Evolutionary conservation across 2,329 filamentous ascomycete species (phyloP), one percentile per base, ranked within the genome.

Genomic region (Neonectria ditissima): DNA sequence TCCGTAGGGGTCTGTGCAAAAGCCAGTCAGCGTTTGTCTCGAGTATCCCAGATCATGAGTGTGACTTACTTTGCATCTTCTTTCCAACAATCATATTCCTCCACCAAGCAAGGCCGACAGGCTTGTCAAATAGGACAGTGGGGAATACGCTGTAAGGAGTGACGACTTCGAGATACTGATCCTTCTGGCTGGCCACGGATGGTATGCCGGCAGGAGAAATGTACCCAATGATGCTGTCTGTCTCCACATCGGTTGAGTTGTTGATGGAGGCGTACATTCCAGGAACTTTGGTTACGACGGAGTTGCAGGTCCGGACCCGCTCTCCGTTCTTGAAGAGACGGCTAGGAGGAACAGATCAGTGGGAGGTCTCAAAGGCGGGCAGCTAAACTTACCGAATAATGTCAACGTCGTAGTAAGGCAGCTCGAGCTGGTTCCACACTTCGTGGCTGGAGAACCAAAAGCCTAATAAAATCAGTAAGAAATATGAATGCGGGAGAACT

Each of bases 221-320:
- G 55, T 81, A 81, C 0, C 77, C 75, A 6, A 77, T 75, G 26
- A 81, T 79, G 16, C 76, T 69, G 50, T 78, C 76, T 0, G 73
- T 80, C 9, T 69, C 62, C 0, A 74, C 72, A 37, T 81, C 75
- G 1, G 80, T 82, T 5, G 76, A 75, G 59, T 82, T 81, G 70
- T 82, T 81, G 57, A 82, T 73, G 0, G 80, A 81, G 0, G 80
- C 80, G 47, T 80, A 81, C 62, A 82, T 75, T 0, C 80, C 80
- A 0, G 80, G 78, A 1, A 72, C 63, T 22, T 76, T 74, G 28
- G 76, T 80, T 28, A 77, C 72, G 3, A 78, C 74, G 0, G 80
- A 80, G 63, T 81, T 80, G 65, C 80, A 82, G 3, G 80, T 82
- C 3, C 80, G 75, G 20, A 75, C 80, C 26, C 79, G 71, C 62